These are phyloP conservation scores for Candida palmyrensis DNA, from an alignment of 805 yeast genomes.

Conservation along the genomic window DNA sequence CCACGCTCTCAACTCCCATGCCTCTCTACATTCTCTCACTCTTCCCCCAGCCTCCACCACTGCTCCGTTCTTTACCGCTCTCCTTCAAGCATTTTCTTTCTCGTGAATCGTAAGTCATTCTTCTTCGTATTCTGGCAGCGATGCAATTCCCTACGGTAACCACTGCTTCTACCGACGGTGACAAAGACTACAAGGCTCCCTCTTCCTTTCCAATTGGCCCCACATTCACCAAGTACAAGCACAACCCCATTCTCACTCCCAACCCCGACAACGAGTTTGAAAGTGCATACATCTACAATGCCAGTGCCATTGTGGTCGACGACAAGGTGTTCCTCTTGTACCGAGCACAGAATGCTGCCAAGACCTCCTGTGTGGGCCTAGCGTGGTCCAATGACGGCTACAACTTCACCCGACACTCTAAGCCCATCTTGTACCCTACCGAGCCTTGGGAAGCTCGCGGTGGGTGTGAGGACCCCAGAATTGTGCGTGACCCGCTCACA, in stretches of 20 bases:
- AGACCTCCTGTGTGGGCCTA: slow-evolving; percentile 30
- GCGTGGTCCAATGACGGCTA: slow-evolving; percentile 39
- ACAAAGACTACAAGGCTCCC: slow-evolving; percentile 27
- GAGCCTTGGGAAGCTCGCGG: slow-evolving; percentile 38
- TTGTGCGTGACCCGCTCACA: slow-evolving; percentile 31
- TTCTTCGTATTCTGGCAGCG: no score
- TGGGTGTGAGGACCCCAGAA: slow-evolving; percentile 40
- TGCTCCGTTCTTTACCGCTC: no score
- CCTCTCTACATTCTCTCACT: no score
- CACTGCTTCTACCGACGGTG: slow-evolving; percentile 24
- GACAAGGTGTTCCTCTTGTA: slow-evolving; percentile 32
- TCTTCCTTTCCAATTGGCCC: slow-evolving; percentile 38
- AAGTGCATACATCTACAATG: slow-evolving; percentile 35
- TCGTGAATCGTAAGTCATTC: no score
- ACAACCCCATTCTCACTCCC: slow-evolving; percentile 35
- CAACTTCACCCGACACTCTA: slow-evolving; percentile 22
- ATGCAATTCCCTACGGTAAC: slow-evolving; percentile 26
- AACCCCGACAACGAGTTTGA: slow-evolving; percentile 34
- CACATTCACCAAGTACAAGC: slow-evolving; percentile 23
- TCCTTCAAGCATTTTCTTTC: no score
- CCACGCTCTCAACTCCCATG: no score
- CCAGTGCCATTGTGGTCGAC: slow-evolving; percentile 37
- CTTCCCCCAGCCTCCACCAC: no score
- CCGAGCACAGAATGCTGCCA: slow-evolving; percentile 32
- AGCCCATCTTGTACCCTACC: slow-evolving; percentile 30